phyloP scores from a whole-genome alignment of 306 rosid genomes.

The Amphicarpaea edgeworthii region DNA sequence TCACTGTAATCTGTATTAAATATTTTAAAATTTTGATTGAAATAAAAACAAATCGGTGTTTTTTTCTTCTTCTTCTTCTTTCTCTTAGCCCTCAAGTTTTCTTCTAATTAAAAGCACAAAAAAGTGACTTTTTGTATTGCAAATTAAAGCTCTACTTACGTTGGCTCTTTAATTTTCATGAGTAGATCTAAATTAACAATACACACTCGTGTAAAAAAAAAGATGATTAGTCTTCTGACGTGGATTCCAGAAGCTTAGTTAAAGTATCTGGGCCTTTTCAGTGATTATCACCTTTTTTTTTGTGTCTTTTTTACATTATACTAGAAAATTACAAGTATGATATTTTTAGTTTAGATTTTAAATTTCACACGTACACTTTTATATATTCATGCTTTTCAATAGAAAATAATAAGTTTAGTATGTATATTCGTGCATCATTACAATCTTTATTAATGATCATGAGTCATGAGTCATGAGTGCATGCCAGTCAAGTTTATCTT shows the following conservation, averaged over 20 bases:
- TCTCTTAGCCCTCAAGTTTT: background rate
- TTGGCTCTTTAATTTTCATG: no score
- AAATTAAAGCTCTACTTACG: conserved; percentile 9
- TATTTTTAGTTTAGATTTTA: background rate
- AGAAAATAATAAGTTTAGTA: no score
- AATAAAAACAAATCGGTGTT: background rate
- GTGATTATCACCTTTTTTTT: background rate
- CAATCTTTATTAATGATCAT: background rate
- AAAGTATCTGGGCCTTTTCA: background rate
- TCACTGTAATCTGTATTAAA: background rate
- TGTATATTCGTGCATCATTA: background rate
- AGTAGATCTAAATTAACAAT: no score
- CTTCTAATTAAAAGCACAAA: background rate
- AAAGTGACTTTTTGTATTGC: background rate
- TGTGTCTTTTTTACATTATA: background rate
- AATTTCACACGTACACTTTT: background rate
- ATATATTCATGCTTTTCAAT: no score
- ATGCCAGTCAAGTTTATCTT: background rate
- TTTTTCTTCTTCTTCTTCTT: no score
- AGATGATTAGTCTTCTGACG: background rate
- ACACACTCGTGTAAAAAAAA: background rate
- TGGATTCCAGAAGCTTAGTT: background rate
- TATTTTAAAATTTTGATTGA: background rate
- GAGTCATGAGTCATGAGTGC: background rate
- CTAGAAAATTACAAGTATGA: background rate